Evolutionary conservation across 768 basidiomycete genomes (phyloP).

Genomic region (Boletus sp.): DNA sequence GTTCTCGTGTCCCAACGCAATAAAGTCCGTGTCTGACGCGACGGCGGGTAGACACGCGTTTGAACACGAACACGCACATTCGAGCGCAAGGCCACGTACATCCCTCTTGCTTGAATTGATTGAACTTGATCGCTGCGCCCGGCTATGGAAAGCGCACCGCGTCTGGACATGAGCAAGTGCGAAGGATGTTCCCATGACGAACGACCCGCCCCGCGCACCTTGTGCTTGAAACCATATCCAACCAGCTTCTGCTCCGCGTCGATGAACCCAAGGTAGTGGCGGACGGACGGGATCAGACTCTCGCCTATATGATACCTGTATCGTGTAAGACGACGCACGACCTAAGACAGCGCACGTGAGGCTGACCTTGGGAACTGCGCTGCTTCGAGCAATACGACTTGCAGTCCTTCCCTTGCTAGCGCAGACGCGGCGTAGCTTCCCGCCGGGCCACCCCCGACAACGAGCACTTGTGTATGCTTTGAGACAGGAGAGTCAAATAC

Average conservation of each 20-base stretch:
- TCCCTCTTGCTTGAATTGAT: constrained; percentile 50
- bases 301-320: constrained; percentile 47
- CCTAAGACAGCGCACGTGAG: neutral
- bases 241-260: constrained; percentile 44
- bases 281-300: constrained; percentile 48
- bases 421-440: constrained; percentile 55
- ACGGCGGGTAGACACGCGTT: neutral
- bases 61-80: neutral
- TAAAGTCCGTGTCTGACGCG: constrained; percentile 54
- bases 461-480: constrained; percentile 35
- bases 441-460: constrained; percentile 60
- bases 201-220: constrained; percentile 42
- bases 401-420: constrained; percentile 54
- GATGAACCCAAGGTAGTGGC: constrained; percentile 52
- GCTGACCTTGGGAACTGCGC: constrained; percentile 52
- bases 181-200: too few relatives aligned
- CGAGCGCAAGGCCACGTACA: constrained; percentile 37
- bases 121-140: constrained; percentile 60
- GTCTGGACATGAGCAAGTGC: too few relatives aligned
- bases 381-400: constrained; percentile 55
- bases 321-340: neutral
- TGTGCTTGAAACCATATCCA: constrained; percentile 42
- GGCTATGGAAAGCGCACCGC: constrained; percentile 37
- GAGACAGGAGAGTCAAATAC: neutral
- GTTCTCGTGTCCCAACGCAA: constrained; percentile 46